These are phyloP conservation scores for Corchorus capsularis DNA, from an alignment of 345 rosid genomes.

Conservation along the genomic window DNA sequence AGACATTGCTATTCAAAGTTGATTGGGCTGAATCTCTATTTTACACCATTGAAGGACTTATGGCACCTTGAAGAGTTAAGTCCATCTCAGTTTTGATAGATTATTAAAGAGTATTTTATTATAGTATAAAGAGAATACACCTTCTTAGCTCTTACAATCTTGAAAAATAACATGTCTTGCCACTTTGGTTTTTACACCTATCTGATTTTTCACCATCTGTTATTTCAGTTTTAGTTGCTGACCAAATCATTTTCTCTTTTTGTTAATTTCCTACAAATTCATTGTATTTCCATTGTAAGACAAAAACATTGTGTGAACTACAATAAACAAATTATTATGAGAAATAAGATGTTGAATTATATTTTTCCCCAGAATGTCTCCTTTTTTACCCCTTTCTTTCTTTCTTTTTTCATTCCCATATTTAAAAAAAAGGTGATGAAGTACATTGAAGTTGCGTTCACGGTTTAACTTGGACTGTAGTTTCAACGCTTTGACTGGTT, in stretches of 20 bases:
- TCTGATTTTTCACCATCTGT: background rate
- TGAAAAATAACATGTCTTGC: background rate
- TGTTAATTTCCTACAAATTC: background rate
- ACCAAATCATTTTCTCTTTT: background rate
- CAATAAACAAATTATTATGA: background rate
- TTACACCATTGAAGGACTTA: slow-evolving; percentile 90
- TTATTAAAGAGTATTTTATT: too few species aligned
- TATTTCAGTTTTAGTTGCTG: background rate
- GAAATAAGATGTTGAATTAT: background rate
- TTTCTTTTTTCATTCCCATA: background rate
- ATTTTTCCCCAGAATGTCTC: background rate
- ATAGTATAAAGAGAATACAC: background rate
- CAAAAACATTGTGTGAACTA: background rate
- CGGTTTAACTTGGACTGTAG: background rate
- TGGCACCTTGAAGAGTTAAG: slow-evolving; percentile 66
- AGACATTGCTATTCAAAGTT: slow-evolving; percentile 74
- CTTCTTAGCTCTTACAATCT: background rate
- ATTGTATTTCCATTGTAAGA: background rate
- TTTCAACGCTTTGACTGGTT: slow-evolving; percentile 9
- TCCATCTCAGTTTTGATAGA: slow-evolving; percentile 10
- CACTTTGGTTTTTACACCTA: background rate
- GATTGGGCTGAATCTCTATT: slow-evolving; percentile 98
- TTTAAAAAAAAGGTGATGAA: background rate
- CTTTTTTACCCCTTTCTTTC: background rate
- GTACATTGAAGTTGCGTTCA: background rate